Evolutionary conservation across 2,329 filamentous ascomycete genomes (phyloP).

Genomic region (Lachnellula occidentalis): DNA sequence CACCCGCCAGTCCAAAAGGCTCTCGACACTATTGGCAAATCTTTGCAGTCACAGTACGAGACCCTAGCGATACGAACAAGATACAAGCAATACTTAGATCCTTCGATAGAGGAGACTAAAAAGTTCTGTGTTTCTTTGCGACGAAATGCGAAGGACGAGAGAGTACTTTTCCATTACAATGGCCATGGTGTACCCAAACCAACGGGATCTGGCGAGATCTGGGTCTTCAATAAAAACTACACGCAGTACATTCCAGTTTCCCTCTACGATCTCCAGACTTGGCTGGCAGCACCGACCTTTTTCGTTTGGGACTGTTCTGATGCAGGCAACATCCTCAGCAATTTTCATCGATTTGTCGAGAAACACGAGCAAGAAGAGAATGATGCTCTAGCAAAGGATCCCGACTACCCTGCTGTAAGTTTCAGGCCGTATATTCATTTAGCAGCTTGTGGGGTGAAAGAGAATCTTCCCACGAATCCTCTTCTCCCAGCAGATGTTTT

Average conservation of each 20-base stretch:
- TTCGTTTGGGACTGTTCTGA: conserved; percentile 98
- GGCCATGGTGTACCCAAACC: conserved; percentile 95
- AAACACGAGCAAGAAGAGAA: conserved; percentile 90
- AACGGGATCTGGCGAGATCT: conserved; percentile 92
- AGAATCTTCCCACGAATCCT: conserved; percentile 92
- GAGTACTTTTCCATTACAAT: conserved; percentile 97
- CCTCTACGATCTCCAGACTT: conserved; percentile 88
- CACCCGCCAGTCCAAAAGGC: conserved; percentile 75
- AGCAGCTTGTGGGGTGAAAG: conserved; percentile 83
- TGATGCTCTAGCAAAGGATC: conserved; percentile 69
- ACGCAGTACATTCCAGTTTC: conserved; percentile 98
- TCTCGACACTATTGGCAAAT: conserved; percentile 91
- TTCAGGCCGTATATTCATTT: conserved; percentile 75
- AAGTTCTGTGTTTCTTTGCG: conserved; percentile 90
- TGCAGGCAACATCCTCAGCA: conserved; percentile 89
- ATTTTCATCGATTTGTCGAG: conserved; percentile 90
- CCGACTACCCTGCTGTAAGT: conserved; percentile 73
- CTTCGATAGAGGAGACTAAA: conserved; percentile 94
- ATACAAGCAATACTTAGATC: conserved; percentile 95
- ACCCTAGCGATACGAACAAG: conserved; percentile 90
- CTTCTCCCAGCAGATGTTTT: conserved; percentile 91
- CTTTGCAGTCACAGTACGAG: conserved; percentile 94
- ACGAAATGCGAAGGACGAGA: conserved; percentile 89
- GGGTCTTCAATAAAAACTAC: conserved; percentile 99
- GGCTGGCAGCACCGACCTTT: conserved; percentile 90